Conservation (phyloP, 2,329 filamentous ascomycete genomes). For the Chalaropsis thielavioides region DNA sequence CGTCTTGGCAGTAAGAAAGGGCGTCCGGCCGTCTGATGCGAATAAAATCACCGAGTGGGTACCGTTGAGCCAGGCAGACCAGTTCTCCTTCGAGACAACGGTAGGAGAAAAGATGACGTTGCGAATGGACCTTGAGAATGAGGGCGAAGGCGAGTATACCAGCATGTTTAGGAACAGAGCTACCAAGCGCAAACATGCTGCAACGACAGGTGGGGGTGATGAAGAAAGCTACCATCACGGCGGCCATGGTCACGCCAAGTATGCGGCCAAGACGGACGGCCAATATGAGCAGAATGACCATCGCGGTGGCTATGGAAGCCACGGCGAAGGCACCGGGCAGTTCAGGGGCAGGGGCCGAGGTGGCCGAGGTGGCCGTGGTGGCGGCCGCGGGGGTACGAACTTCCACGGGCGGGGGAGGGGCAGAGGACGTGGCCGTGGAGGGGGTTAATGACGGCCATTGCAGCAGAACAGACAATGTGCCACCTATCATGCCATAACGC, state of each 20-base stretch:
- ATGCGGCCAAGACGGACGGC: constrained; percentile 23
- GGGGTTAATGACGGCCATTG: constrained; percentile 26
- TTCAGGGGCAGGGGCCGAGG: constrained; percentile 32
- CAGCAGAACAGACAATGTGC: no score
- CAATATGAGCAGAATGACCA: constrained; percentile 21
- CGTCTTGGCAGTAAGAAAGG: constrained; percentile 65
- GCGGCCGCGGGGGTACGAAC: background rate
- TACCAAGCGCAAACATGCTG: constrained; percentile 44
- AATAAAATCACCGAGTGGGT: constrained; percentile 73
- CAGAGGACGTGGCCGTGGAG: constrained; percentile 29
- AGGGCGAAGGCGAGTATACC: constrained; percentile 48
- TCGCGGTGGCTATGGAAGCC: constrained; percentile 25
- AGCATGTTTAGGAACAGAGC: constrained; percentile 45
- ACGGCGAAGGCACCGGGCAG: constrained; percentile 28
- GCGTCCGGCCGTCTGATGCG: constrained; percentile 64
- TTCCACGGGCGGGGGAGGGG: constrained; percentile 30
- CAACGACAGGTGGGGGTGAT: constrained; percentile 14
- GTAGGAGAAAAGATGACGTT: constrained; percentile 79
- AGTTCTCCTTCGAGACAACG: constrained; percentile 64
- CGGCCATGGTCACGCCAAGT: constrained; percentile 25
- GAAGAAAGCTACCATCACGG: constrained; percentile 26
- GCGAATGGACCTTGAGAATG: constrained; percentile 59
- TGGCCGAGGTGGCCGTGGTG: constrained; percentile 22
- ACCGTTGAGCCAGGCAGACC: constrained; percentile 53
- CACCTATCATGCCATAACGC: background rate